phyloP scores from a whole-genome alignment of 306 rosid species.

The Macrotyloma uniflorum region DNA sequence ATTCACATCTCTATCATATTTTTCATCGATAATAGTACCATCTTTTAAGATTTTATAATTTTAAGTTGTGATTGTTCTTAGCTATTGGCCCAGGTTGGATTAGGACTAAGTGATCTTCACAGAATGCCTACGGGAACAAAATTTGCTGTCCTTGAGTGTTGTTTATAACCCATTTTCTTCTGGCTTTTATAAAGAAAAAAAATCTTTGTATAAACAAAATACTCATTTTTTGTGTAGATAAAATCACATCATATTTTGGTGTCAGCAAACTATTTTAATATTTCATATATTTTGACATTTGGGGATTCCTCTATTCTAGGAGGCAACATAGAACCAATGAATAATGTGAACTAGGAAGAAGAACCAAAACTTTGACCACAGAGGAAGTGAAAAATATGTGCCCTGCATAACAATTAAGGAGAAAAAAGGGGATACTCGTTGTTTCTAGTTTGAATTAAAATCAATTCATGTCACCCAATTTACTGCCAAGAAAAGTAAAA shows the following conservation, averaged over 20 bases:
- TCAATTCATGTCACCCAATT: conserved; percentile 11
- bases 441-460: conserved; percentile 30
- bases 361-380: conserved; percentile 28
- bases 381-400: conserved; percentile 21
- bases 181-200: neutral
- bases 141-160: conserved; percentile 25
- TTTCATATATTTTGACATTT: neutral
- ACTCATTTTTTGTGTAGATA: neutral
- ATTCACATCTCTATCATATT: neutral
- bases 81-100: neutral
- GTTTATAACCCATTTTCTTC: neutral
- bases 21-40: neutral
- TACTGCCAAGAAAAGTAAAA: conserved; percentile 38
- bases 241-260: neutral
- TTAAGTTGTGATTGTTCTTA: neutral
- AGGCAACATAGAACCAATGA: conserved; percentile 7
- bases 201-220: neutral
- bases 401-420: conserved; percentile 9
- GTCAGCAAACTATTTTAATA: neutral
- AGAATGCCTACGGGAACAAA: conserved; percentile 16
- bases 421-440: conserved; percentile 18
- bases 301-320: neutral
- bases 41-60: neutral
- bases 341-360: conserved; percentile 5
- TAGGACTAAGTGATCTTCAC: neutral